phyloP scores from a whole-genome alignment of 768 basidiomycete species.

The Boletales sp. region DNA sequence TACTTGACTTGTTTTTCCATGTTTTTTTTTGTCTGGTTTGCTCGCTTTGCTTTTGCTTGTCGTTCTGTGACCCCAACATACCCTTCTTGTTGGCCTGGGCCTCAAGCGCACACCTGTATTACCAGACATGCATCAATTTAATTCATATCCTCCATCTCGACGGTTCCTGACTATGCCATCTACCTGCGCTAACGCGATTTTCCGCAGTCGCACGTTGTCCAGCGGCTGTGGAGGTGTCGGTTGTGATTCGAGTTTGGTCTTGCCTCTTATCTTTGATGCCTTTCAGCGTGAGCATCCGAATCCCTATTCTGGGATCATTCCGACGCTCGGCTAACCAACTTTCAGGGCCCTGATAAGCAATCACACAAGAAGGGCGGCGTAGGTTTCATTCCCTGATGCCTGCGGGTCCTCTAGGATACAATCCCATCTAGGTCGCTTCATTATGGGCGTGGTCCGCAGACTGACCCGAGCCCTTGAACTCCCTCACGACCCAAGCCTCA shows the following conservation, averaged over 20 bases:
- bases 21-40: constrained; percentile 23
- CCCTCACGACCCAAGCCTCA: constrained; percentile 48
- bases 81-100: constrained; percentile 20
- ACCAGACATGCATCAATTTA: constrained; percentile 31
- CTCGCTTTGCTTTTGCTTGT: constrained; percentile 25
- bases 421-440: background rate
- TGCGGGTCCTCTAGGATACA: constrained; percentile 1
- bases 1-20: constrained; percentile 18
- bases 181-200: constrained; percentile 1
- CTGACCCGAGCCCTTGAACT: constrained; percentile 44
- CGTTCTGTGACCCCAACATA: constrained; percentile 27
- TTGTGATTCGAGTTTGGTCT: too few species aligned
- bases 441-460: constrained; percentile 25
- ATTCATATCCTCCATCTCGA: constrained; percentile 17
- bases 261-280: background rate
- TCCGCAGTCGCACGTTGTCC: constrained; percentile 3
- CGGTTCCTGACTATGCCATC: constrained; percentile 3
- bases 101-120: constrained; percentile 30
- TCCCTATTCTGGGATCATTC: background rate
- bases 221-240: background rate
- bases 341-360: constrained; percentile 7
- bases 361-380: constrained; percentile 2
- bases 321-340: background rate
- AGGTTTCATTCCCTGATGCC: background rate
- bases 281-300: background rate